Evolutionary conservation across 192 early-diverging fungal genomes (phyloP), one percentile per base, ranked within the genome.

Genomic region (Linnemannia exigua): DNA sequence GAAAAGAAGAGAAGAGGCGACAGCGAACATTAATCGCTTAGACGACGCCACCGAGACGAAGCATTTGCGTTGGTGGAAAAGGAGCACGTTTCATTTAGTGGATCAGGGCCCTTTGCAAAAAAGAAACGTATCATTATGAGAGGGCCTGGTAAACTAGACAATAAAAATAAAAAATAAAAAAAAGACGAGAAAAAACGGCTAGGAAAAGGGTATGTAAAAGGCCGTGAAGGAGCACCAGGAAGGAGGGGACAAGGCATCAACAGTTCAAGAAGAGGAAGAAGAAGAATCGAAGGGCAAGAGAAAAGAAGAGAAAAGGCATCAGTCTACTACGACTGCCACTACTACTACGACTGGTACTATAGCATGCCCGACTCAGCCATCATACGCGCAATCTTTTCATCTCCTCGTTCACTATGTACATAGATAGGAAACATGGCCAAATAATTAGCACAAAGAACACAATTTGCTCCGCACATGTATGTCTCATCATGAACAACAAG

Each of bases 311-410:
- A 19, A 35, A 74, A 33, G 46, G 35, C 37, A 61, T 36, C 35
- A 22, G 19, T 11, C 1, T 41, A n/a, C 33, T 35, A 33, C n/a
- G n/a, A n/a, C n/a, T n/a, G n/a, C n/a, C n/a, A n/a, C n/a, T n/a
- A n/a, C n/a, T n/a, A n/a, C n/a, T n/a, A n/a, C n/a, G n/a, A n/a
- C n/a, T n/a, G n/a, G n/a, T n/a, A n/a, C 51, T 72, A 83, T 19
- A 83, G 66, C 77, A 95, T 92, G 16, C 95, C 95, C 14, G 93
- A 94, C 81, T 95, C 94, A 69, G 91, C 90, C 38, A 95, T 86
- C 80, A 95, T 85, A 74, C 95, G 89, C 66, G 92, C 88, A 79
- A 95, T 92, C 58, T 94, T 95, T 79, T 95, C 94, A 78, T 95
- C 94, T 73, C 92, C 94, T 72, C 94, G 90, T 75, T 95, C 93